These are phyloP conservation scores for Crucibulum laeve DNA, from an alignment of 768 basidiomycete genomes.

Conservation along the genomic window DNA sequence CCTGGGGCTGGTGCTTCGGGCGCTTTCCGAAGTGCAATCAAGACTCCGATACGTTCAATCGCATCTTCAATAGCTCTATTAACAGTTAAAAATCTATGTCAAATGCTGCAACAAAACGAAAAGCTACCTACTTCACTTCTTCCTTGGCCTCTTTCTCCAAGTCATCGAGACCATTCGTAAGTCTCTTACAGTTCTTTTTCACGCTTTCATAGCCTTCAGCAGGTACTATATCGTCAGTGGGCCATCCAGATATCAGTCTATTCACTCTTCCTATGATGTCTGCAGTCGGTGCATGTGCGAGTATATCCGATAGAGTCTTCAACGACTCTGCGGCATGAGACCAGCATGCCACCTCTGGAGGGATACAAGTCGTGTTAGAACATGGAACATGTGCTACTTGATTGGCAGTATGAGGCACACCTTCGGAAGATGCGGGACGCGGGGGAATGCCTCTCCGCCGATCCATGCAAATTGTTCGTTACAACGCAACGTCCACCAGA, in stretches of 20 bases:
- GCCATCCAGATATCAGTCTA: slow-evolving; percentile 67
- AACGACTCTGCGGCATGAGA: slow-evolving; percentile 61
- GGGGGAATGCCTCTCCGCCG: slow-evolving; percentile 56
- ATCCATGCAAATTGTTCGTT: slow-evolving; percentile 41
- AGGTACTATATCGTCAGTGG: slow-evolving; percentile 62
- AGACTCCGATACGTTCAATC: slow-evolving; percentile 61
- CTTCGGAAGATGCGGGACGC: slow-evolving; percentile 75
- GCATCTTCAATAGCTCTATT: slow-evolving; percentile 67
- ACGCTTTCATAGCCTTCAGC: slow-evolving; percentile 65
- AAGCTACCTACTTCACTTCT: slow-evolving; percentile 55
- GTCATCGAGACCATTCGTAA: slow-evolving; percentile 57
- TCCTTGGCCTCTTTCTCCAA: slow-evolving; percentile 53
- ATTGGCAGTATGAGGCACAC: slow-evolving; percentile 29
- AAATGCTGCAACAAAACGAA: slow-evolving; percentile 3
- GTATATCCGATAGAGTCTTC: slow-evolving; percentile 48
- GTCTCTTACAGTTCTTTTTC: slow-evolving; percentile 58
- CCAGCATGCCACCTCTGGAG: slow-evolving; percentile 74
- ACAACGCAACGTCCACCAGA: neutral
- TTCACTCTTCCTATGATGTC: slow-evolving; percentile 74
- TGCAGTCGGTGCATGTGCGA: slow-evolving; percentile 39
- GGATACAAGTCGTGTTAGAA: slow-evolving; percentile 11
- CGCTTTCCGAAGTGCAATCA: slow-evolving; percentile 72
- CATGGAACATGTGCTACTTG: slow-evolving; percentile 6
- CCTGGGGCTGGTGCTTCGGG: slow-evolving; percentile 58
- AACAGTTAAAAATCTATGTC: slow-evolving; percentile 4